These are phyloP conservation scores for Exophiala sideris DNA, from an alignment of 2,329 filamentous ascomycete genomes.

Conservation along the genomic window DNA sequence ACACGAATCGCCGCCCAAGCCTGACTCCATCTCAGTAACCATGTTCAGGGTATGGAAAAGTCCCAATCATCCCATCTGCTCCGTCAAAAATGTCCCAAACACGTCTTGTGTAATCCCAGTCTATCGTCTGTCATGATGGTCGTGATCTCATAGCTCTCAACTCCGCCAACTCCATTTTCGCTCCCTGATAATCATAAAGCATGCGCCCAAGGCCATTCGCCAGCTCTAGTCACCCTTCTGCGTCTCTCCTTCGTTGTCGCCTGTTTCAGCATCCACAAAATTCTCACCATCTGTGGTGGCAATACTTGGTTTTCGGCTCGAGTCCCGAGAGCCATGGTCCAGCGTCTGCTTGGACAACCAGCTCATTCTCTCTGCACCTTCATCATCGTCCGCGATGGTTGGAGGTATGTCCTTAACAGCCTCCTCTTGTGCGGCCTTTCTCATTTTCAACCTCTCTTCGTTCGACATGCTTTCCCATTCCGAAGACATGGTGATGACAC, in stretches of 20 bases:
- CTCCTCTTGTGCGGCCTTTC: constrained; percentile 40
- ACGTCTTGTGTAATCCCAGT: too few relatives aligned
- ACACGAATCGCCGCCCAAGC: too few relatives aligned
- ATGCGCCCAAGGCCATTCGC: too few relatives aligned
- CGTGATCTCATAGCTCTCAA: too few relatives aligned
- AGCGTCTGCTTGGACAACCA: constrained; percentile 3
- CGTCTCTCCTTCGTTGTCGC: constrained; percentile 1
- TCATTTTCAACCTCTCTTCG: constrained; percentile 67
- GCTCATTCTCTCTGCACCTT: constrained; percentile 10
- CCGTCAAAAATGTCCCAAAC: too few relatives aligned
- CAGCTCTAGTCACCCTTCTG: too few relatives aligned
- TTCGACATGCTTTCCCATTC: constrained; percentile 76
- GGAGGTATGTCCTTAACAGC: constrained; percentile 1
- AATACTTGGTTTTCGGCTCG: constrained; percentile 17
- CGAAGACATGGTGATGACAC: constrained; percentile 92
- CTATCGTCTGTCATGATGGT: too few relatives aligned
- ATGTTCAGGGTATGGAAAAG: too few relatives aligned
- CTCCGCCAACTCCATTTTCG: too few relatives aligned
- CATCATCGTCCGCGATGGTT: constrained; percentile 6
- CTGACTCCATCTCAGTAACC: too few relatives aligned
- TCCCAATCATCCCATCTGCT: too few relatives aligned
- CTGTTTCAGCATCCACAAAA: constrained; percentile 24
- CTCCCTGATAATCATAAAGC: too few relatives aligned
- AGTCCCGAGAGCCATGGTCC: constrained; percentile 7
- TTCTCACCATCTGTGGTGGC: constrained; percentile 21